A percentile compares a stretch with the other conserved stretches of the same genome.
Evolutionary conservation across 768 basidiomycete species (phyloP).

Genomic region (Rhizopogon vulgaris): DNA sequence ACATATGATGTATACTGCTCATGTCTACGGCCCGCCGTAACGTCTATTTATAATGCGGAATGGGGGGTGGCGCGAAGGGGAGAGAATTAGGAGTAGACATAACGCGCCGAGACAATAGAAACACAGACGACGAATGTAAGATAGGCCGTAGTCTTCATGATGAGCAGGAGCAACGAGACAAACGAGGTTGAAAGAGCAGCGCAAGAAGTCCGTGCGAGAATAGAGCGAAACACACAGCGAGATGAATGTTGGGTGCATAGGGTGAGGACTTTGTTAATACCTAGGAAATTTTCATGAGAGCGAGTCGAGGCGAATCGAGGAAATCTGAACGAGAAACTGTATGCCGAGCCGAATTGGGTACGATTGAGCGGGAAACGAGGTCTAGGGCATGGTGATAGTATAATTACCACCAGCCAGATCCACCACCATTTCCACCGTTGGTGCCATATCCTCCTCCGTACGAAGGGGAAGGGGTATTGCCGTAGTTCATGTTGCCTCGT

Average conservation of each 20-base stretch:
- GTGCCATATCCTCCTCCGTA: slow-evolving; percentile 24
- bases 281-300: slow-evolving; percentile 19
- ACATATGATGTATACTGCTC: slow-evolving; percentile 42
- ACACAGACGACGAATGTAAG: slow-evolving; percentile 34
- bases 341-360: slow-evolving; percentile 4
- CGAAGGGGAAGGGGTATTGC: slow-evolving; percentile 11
- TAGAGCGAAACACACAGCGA: slow-evolving; percentile 21
- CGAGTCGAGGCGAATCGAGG: slow-evolving; percentile 11
- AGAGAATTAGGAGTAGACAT: slow-evolving; percentile 11
- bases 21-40: slow-evolving; percentile 38
- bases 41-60: slow-evolving; percentile 35
- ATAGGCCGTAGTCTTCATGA: slow-evolving; percentile 38
- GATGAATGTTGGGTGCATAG: slow-evolving; percentile 8
- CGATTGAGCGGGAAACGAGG: slow-evolving; percentile 4
- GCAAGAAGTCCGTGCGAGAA: slow-evolving; percentile 37
- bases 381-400: slow-evolving; percentile 1
- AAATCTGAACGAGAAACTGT: slow-evolving; percentile 11
- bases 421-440: slow-evolving; percentile 18
- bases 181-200: slow-evolving; percentile 59
- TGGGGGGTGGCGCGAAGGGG: slow-evolving; percentile 19
- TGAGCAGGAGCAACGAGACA: slow-evolving; percentile 52
- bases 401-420: slow-evolving; percentile 45
- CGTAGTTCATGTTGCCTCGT: slow-evolving; percentile 21
- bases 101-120: slow-evolving; percentile 29
- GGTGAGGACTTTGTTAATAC: slow-evolving; percentile 11